Base-by-base conservation (phyloP, 345 rosid species). In the Bruguiera parviflora region DNA sequence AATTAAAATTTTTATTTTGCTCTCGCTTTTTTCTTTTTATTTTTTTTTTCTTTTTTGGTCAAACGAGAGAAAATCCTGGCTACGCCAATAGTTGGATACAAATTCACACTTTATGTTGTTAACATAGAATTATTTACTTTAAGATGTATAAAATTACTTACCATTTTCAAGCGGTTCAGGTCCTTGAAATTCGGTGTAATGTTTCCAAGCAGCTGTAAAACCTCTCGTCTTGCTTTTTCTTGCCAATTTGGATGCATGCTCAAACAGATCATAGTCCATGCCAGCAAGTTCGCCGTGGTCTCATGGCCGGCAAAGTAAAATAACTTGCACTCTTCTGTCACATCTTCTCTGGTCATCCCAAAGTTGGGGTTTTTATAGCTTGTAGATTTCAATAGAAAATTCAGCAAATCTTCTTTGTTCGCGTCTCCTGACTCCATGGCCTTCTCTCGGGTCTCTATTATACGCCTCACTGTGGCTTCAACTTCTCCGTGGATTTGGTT, bases 221-320 rank as follows among this genome's bases (percentile, higher is more conserved):
- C 64, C 57, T 75, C 79, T 9, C 65, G 46, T 6, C 78, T 58
- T 9, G 74, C 78, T 18, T 4, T 61, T 16, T 65, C 59, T 61
- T 70, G 79, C 75, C 79, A 70, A 28, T 53, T 21, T 0, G 18
- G 66, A 56, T 70, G 79, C 71, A 70, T 70, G 15, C 61, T 20
- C 70, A 75, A 22, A 0, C n/a, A 11, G 25, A 69, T 53, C 73
- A 75, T 58, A 2, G 78, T 72, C 82, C 79, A 79, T 0, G 71
- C 68, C 9, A 79, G 76, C 65, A 20, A 67, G 53, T 64, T 78
- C 35, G 88, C 67, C 3, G 78, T 82, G 56, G 83, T 78, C 51
- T 78, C 84, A 18, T 78, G 76, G 5, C 88, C 88, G 1, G 81
- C 83, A 52, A 74, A 70, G 70, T 74, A 78, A 61, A 79, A 71